Percentiles rank a stretch among this genome's conserved stretches.
phyloP scores from a whole-genome alignment of 371 early-diverging fungal species.

The Dichotomocladium elegans region DNA sequence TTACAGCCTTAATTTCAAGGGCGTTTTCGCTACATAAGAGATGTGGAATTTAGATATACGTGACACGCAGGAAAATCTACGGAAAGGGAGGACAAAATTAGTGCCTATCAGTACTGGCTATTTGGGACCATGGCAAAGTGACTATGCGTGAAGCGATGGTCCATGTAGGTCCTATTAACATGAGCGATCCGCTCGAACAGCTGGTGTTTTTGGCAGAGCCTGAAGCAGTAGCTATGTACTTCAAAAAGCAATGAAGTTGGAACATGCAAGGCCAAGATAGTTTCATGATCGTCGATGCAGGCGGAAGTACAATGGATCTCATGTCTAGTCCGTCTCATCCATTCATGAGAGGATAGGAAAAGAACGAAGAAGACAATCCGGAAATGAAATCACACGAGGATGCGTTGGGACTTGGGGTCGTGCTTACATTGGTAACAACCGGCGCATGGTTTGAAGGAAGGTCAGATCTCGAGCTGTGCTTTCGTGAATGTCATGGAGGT shows the following conservation, averaged over 20 bases:
- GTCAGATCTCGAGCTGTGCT: slow-evolving; percentile 18
- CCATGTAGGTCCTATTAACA: slow-evolving; percentile 33
- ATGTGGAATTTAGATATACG: no score
- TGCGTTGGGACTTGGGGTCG: slow-evolving; percentile 52
- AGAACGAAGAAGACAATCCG: slow-evolving; percentile 23
- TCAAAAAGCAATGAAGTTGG: slow-evolving; percentile 35
- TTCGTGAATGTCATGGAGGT: slow-evolving; percentile 42
- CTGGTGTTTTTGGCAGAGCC: slow-evolving; percentile 53
- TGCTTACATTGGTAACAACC: slow-evolving; percentile 45
- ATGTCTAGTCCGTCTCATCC: slow-evolving; percentile 25
- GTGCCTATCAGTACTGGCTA: slow-evolving; percentile 46
- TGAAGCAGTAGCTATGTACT: slow-evolving; percentile 43
- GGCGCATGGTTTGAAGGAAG: slow-evolving; percentile 34
- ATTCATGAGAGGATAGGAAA: slow-evolving; percentile 14
- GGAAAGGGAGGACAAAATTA: no score
- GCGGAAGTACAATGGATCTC: slow-evolving; percentile 63
- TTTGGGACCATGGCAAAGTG: slow-evolving; percentile 45
- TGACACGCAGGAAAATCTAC: no score
- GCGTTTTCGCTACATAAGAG: no score
- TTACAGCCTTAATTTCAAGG: no score
- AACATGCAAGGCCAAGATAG: slow-evolving; percentile 31
- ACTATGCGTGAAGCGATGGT: slow-evolving; percentile 42
- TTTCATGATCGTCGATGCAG: slow-evolving; percentile 65
- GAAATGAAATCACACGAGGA: slow-evolving; percentile 46
- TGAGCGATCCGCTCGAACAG: slow-evolving; percentile 36